Evolutionary conservation across 1,284 basidiomycete genomes (phyloP), one percentile per base, ranked within the genome.

Genomic region (Ceratobasidium sp.): DNA sequence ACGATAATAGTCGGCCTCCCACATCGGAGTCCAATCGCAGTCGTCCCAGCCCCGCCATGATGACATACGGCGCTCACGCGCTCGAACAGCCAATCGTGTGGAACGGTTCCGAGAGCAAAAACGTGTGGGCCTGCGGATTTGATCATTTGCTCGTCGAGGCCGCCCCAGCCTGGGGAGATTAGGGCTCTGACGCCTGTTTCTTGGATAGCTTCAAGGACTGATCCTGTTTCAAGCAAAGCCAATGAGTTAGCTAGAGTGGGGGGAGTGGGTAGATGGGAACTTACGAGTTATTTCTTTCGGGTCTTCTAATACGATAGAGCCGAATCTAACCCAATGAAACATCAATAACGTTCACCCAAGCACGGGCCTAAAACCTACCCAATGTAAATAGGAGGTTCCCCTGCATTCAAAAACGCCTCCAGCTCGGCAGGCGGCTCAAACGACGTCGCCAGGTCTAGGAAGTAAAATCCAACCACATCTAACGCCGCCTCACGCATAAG

Each of bases 41-140:
- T 88, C 0, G 90, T 91, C 0, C 90, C 71, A 6, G 91, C 90
- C 2, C 90, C 90, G 4, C 90, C 91, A 79, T 92, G 90, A 79
- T 92, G 90, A 17, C 89, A 88, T 0, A 91, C 89, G 0, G 89
- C 89, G 27, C 87, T 82, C 0, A 91, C 89, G 6, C 88, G 82
- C 45, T 87, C 86, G 78, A 91, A 92, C 6, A 93, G 82, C 90
- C 90, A 92, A 80, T 92, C 90, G 79, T 91, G 90, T 0, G 90
- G 90, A 0, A 91, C 85, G 75, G 88, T 88, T n/a, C 86, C 88
- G 17, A 91, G 84, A 50, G 90, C 87, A 81, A 89, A 89, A 15
- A 91, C 83, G 75, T 88, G 84, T 0, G 85, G 78, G 2, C 88
- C 86, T 6, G 69, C 69, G 17, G 56, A n/a, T 22, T 88, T 86